These are phyloP conservation scores for Zymoseptoria passerinii DNA, from an alignment of 2,329 filamentous ascomycete genomes.

Conservation along the genomic window DNA sequence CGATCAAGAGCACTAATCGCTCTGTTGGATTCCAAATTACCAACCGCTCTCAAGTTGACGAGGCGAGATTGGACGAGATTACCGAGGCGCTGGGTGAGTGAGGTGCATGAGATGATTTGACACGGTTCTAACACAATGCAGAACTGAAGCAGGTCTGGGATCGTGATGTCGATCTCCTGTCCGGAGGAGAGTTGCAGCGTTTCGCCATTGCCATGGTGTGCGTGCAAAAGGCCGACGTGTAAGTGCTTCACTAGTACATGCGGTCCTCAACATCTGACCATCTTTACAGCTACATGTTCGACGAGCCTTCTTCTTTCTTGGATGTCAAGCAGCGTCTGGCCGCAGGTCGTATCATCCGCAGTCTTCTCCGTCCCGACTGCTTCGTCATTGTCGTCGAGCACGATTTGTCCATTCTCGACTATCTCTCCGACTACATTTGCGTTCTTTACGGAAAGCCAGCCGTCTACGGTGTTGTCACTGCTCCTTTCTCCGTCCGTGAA, in stretches of 20 bases:
- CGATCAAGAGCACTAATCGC: slow-evolving; percentile 69
- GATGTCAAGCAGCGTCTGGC: slow-evolving; percentile 98
- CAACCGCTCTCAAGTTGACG: slow-evolving; percentile 65
- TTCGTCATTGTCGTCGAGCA: slow-evolving; percentile 99
- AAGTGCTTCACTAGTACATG: slow-evolving; percentile 27
- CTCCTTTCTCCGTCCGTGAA: slow-evolving; percentile 92
- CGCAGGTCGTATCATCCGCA: slow-evolving; percentile 85
- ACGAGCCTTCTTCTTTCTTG: slow-evolving; percentile 96
- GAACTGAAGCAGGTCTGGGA: slow-evolving; percentile 86
- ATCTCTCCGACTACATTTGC: slow-evolving; percentile 97
- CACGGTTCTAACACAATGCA: slow-evolving; percentile 20
- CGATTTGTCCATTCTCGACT: slow-evolving; percentile 96
- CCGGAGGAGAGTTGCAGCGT: slow-evolving; percentile 94
- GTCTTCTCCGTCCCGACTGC: slow-evolving; percentile 76
- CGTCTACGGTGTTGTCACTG: slow-evolving; percentile 93
- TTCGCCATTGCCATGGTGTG: slow-evolving; percentile 95
- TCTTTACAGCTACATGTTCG: slow-evolving; percentile 77
- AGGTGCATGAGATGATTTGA: not conserved
- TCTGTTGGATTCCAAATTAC: slow-evolving; percentile 72
- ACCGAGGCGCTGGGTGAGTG: slow-evolving; percentile 61
- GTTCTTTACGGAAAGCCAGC: slow-evolving; percentile 93
- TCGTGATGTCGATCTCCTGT: slow-evolving; percentile 81
- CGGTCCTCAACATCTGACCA: not conserved
- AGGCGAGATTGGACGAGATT: slow-evolving; percentile 62
- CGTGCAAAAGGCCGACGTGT: slow-evolving; percentile 89